Evolutionary conservation across 306 rosid genomes (phyloP).

Genomic region (Ormosia semicastrata): DNA sequence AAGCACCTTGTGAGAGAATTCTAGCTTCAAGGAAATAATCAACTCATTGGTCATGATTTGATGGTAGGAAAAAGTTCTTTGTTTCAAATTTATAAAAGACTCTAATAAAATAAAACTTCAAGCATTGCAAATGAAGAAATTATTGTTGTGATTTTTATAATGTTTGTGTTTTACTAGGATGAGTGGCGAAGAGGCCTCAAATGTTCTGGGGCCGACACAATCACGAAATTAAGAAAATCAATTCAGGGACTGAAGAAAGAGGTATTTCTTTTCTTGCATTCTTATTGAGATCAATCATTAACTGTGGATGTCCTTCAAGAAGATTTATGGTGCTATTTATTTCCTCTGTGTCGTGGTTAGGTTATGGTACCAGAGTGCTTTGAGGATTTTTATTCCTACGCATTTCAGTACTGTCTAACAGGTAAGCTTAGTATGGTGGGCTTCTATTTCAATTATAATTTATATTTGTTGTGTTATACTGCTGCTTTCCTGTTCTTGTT

Average conservation of each 20-base stretch:
- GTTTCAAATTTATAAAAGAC: neutral
- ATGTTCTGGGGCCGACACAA: slow-evolving; percentile 46
- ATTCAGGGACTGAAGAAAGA: slow-evolving; percentile 50
- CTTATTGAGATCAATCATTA: slow-evolving; percentile 18
- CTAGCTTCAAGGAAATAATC: neutral
- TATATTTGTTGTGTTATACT: slow-evolving; percentile 13
- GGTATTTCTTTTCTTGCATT: slow-evolving; percentile 35
- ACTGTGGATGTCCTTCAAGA: slow-evolving; percentile 1
- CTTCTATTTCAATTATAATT: slow-evolving; percentile 6
- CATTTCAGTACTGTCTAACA: slow-evolving; percentile 61
- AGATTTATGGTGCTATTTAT: slow-evolving; percentile 18
- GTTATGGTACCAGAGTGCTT: slow-evolving; percentile 40
- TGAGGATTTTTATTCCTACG: slow-evolving; percentile 57
- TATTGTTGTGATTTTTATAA: neutral
- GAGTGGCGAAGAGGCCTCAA: slow-evolving; percentile 76
- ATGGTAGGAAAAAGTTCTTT: neutral
- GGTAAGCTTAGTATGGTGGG: slow-evolving; percentile 41
- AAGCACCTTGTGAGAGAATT: neutral
- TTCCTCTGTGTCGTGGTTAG: slow-evolving; percentile 36
- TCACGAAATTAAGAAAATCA: slow-evolving; percentile 49
- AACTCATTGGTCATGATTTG: neutral
- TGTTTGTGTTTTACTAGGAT: slow-evolving; percentile 32
- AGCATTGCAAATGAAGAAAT: neutral
- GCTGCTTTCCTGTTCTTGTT: slow-evolving; percentile 12
- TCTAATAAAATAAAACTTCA: slow-evolving; percentile 1